These are phyloP conservation scores for Viola pubescens DNA, from an alignment of 441 rosid genomes.

Conservation along the genomic window DNA sequence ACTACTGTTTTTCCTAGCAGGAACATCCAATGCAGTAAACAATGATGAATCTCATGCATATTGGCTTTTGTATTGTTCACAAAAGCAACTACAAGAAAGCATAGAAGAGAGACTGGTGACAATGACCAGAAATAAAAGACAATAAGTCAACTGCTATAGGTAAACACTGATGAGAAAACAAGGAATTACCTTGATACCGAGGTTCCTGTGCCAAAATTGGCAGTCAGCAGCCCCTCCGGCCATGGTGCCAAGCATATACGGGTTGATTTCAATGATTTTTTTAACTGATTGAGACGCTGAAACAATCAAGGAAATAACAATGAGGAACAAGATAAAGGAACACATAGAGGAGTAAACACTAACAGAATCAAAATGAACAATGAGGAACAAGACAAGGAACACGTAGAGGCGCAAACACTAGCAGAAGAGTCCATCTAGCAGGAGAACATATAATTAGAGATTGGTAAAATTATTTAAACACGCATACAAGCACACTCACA, in stretches of 20 bases:
- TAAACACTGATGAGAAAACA: not conserved
- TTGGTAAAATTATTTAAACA: too few relatives aligned
- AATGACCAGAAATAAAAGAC: not conserved
- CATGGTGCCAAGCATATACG: constrained; percentile 99
- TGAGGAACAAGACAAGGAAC: not conserved
- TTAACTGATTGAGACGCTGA: constrained; percentile 96
- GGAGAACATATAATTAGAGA: too few relatives aligned
- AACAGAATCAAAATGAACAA: not conserved
- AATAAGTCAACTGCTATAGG: not conserved
- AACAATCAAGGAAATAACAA: not conserved
- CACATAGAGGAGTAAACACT: not conserved
- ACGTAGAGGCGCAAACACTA: not conserved
- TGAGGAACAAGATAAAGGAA: not conserved
- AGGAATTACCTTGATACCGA: constrained; percentile 75
- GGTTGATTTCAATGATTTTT: constrained; percentile 97
- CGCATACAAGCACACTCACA: too few relatives aligned
- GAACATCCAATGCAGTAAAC: not conserved
- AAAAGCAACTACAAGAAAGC: not conserved
- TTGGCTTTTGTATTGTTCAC: not conserved
- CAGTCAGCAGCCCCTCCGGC: constrained; percentile 99
- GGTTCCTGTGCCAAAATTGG: constrained; percentile 99
- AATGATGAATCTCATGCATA: not conserved
- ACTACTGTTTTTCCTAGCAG: not conserved
- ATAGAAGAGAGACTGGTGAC: not conserved
- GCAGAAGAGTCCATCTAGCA: constrained; percentile 1